Conservation (phyloP, 768 basidiomycete species). For the Daedalea quercina region DNA sequence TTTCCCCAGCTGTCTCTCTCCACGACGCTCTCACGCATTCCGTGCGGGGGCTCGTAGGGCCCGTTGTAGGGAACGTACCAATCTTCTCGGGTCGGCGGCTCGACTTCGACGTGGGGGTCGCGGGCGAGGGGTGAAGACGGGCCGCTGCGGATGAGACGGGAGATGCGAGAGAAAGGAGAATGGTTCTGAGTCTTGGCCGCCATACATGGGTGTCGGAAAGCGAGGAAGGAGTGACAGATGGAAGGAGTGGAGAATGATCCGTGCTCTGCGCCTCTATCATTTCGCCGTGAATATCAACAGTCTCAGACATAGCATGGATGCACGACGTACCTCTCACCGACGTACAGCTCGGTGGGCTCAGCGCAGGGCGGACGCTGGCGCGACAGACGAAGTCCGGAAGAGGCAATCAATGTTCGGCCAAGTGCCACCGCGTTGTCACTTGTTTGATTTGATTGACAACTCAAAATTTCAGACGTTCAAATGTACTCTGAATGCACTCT, state of each 20-base stretch:
- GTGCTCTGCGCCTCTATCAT: neutral
- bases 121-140: slow-evolving; percentile 15
- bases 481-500: no score
- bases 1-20: slow-evolving; percentile 28
- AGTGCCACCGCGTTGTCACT: no score
- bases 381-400: no score
- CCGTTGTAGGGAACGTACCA: slow-evolving; percentile 66
- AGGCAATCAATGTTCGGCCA: no score
- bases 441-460: no score
- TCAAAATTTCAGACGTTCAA: no score
- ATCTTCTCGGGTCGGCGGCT: slow-evolving; percentile 26
- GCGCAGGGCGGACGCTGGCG: no score
- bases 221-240: slow-evolving; percentile 4
- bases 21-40: slow-evolving; percentile 8
- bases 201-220: slow-evolving; percentile 4
- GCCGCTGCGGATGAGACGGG: slow-evolving; percentile 26
- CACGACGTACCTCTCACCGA: no score
- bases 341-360: no score
- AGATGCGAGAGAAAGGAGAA: slow-evolving; percentile 31
- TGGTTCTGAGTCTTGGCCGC: slow-evolving; percentile 10
- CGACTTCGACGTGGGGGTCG: neutral
- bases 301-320: no score
- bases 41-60: slow-evolving; percentile 42
- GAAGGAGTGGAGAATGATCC: slow-evolving; percentile 3
- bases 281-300: no score